These are phyloP conservation scores for Hyaloperonospora brassicae DNA, from an alignment of 352 stramenopile species.

Conservation along the genomic window DNA sequence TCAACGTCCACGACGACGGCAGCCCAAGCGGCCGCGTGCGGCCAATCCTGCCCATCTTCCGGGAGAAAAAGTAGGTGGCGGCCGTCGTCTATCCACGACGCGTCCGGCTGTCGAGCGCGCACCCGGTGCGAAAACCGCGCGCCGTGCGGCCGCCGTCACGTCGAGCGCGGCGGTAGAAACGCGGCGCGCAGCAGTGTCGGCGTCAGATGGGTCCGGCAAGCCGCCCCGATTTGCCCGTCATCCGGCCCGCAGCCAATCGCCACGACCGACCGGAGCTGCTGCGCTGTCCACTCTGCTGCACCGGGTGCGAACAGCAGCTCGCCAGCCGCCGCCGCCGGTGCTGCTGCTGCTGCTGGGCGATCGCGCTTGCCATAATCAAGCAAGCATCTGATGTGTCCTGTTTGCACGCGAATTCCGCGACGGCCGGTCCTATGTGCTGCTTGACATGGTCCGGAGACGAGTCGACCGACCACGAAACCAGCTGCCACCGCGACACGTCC, in stretches of 20 bases:
- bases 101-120: conserved; percentile 13
- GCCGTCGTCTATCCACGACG: conserved; percentile 21
- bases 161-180: too few species aligned
- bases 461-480: conserved; percentile 20
- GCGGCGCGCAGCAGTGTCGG: neutral
- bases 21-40: neutral
- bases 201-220: conserved; percentile 17
- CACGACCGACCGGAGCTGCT: neutral
- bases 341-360: neutral
- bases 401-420: conserved; percentile 17
- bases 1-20: too few species aligned
- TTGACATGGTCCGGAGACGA: conserved; percentile 24
- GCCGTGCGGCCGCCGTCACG: neutral
- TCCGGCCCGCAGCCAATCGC: conserved; percentile 8
- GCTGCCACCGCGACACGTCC: conserved; percentile 11
- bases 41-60: conserved; percentile 12
- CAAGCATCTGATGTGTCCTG: conserved; percentile 29
- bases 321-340: conserved; percentile 7
- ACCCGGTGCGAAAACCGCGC: conserved; percentile 14
- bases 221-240: conserved; percentile 12
- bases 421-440: conserved; percentile 12
- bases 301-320: conserved; percentile 25
- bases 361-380: conserved; percentile 19
- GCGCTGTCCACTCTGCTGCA: neutral
- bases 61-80: conserved; percentile 21